Conservation (phyloP, 495 filamentous ascomycete species). For the Cryomyces antarcticus region DNA sequence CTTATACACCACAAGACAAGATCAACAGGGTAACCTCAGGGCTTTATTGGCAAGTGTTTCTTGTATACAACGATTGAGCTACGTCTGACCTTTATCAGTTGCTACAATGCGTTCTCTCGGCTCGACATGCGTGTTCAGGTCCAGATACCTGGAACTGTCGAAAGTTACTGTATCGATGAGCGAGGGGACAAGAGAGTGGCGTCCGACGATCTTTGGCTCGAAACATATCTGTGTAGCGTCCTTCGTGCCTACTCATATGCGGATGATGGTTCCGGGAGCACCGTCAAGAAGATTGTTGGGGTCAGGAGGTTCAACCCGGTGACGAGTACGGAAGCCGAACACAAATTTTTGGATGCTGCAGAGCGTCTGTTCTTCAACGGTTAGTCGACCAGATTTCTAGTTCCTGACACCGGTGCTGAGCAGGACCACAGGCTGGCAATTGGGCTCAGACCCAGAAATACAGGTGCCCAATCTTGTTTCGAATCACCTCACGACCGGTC, state of each 20-base stretch:
- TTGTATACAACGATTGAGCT: neutral
- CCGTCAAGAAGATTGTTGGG: slow-evolving; percentile 82
- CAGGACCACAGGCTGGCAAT: slow-evolving; percentile 50
- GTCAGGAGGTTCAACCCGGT: slow-evolving; percentile 92
- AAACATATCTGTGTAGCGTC: slow-evolving; percentile 89
- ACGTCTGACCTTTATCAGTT: slow-evolving; percentile 31
- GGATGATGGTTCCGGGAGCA: slow-evolving; percentile 79
- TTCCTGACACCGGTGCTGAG: slow-evolving; percentile 1
- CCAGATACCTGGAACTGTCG: slow-evolving; percentile 83
- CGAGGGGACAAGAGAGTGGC: slow-evolving; percentile 81
- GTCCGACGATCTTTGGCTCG: slow-evolving; percentile 84
- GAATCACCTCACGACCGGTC: slow-evolving; percentile 82
- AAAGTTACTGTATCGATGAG: slow-evolving; percentile 92
- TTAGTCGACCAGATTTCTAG: slow-evolving; percentile 15
- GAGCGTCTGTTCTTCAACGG: slow-evolving; percentile 90
- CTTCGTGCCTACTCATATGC: slow-evolving; percentile 89
- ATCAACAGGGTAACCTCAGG: slow-evolving; percentile 82
- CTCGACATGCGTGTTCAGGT: slow-evolving; percentile 97
- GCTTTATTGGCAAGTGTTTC: slow-evolving; percentile 58
- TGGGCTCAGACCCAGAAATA: slow-evolving; percentile 91
- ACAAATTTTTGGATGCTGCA: slow-evolving; percentile 86
- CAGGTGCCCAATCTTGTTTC: slow-evolving; percentile 93
- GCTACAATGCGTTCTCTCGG: slow-evolving; percentile 98
- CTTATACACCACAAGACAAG: slow-evolving; percentile 69
- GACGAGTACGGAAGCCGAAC: slow-evolving; percentile 90